These are phyloP conservation scores for Spirogloea muscicola DNA, from an alignment of 139 green algal species.

Conservation along the genomic window DNA sequence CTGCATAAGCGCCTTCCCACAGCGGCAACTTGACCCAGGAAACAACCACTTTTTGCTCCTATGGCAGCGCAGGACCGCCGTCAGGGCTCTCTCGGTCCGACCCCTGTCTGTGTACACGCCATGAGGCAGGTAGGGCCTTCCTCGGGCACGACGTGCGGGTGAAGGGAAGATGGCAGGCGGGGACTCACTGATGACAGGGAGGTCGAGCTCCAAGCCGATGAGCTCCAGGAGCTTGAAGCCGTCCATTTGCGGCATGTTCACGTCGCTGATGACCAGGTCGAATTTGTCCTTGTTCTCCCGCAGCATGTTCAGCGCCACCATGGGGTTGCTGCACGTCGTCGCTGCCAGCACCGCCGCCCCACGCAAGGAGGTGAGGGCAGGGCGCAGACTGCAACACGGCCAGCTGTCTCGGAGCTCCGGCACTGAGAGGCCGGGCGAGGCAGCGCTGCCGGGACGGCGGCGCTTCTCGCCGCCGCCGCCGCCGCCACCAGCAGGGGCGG, in stretches of 20 bases:
- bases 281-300: constrained; percentile 56
- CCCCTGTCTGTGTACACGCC: too few species aligned
- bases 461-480: not conserved
- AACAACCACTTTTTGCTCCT: too few species aligned
- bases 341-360: not conserved
- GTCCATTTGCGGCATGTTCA: constrained; percentile 98
- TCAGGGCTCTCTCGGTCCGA: too few species aligned
- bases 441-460: not conserved
- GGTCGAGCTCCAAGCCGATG: constrained; percentile 85
- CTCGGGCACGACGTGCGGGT: too few species aligned
- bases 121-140: too few species aligned
- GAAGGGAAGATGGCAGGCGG: too few species aligned
- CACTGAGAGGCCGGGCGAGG: not conserved
- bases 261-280: constrained; percentile 92
- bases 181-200: constrained; percentile 91
- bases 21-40: too few species aligned
- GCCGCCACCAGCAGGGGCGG: not conserved
- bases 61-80: too few species aligned
- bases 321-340: constrained; percentile 21
- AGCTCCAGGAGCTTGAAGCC: constrained; percentile 90
- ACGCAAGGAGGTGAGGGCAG: too few species aligned
- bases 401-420: not conserved
- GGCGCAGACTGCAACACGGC: too few species aligned
- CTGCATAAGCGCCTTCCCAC: too few species aligned
- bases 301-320: constrained; percentile 4